Base-by-base conservation (phyloP, 345 rosid genomes). In the Eucalyptus marginata region DNA sequence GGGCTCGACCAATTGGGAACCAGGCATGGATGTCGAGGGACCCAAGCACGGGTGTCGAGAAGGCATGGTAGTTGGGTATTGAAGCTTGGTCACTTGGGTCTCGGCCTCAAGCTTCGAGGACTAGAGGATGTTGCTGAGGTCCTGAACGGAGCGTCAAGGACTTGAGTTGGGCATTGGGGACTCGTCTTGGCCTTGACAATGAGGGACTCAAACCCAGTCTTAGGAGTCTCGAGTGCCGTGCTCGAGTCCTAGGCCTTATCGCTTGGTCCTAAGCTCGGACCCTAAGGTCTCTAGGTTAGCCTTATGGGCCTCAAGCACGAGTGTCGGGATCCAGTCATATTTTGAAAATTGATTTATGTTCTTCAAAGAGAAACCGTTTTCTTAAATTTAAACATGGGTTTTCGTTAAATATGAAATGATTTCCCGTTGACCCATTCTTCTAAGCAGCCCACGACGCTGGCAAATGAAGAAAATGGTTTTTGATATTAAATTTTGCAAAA, bases 281-380 rank as follows among this genome's bases (percentile, higher is more conserved):
- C 3, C 6, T 66, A 17, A 31, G 79, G 43, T 66, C 43, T 14
- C 2, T 3, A 33, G 25, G 2, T 71, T 4, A 43, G 13, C 5
- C 25, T 18, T 33, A 18, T 1, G 1, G 7, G 79, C 3, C 43
- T 16, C 12, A 31, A 31, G 22, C 43, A 16, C 0, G 6, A 31
- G 22, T 16, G 0, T 4, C 3, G 0, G 11, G 12, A 16, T 13
- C 0, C 0, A 31, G 1, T 31, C 22, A 17, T 31, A 66, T 16
- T 31, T 31, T 66, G 3, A 16, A 31, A 31, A 66, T 3, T 29
- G 71, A 66, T 31, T 31, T 31, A 62, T 27, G 4, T 62, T 59
- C 0, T 59, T 29, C 6, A 13, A 27, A 29, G 31, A 29, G 4
- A 13, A 27, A 62, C 4, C 6, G 11, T 66, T 31, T 66, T 16